These are phyloP conservation scores for Phialophora verrucosa DNA, from an alignment of 2,329 filamentous ascomycete genomes.

Conservation along the genomic window DNA sequence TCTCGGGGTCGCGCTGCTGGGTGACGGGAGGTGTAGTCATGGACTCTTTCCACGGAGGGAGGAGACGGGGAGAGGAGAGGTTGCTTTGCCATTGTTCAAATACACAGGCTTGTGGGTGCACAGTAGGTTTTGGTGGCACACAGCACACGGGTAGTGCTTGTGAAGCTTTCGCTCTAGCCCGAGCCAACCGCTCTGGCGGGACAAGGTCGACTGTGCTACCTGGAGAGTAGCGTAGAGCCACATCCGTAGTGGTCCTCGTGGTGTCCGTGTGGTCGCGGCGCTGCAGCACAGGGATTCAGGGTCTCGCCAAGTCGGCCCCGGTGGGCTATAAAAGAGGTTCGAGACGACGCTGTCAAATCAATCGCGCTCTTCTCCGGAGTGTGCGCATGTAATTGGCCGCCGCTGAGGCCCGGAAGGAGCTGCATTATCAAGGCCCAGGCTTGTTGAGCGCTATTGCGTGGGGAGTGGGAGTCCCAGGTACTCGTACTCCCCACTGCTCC, in stretches of 20 bases:
- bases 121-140: slow-evolving; percentile 4
- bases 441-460: slow-evolving; percentile 6
- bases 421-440: slow-evolving; percentile 12
- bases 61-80: slow-evolving; percentile 1
- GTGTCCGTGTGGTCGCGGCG: slow-evolving; percentile 4
- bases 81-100: slow-evolving; percentile 14
- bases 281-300: background rate
- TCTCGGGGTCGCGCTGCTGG: background rate
- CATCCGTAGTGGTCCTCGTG: slow-evolving; percentile 13
- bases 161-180: slow-evolving; percentile 9
- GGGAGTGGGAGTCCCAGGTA: background rate
- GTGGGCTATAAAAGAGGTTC: background rate
- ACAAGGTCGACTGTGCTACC: slow-evolving; percentile 8
- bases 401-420: slow-evolving; percentile 16
- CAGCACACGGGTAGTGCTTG: background rate
- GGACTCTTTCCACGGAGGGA: slow-evolving; percentile 12
- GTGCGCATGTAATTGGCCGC: slow-evolving; percentile 17
- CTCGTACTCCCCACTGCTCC: background rate
- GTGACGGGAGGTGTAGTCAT: slow-evolving; percentile 11
- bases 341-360: slow-evolving; percentile 12
- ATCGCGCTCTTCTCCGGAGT: slow-evolving; percentile 14
- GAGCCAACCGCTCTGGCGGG: slow-evolving; percentile 23
- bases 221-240: background rate
- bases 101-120: slow-evolving; percentile 4
- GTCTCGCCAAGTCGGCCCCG: background rate